Percentiles rank a stretch among this genome's conserved stretches.
Evolutionary conservation across 352 stramenopile genomes (phyloP).

Genomic region (Globisporangium cystogenes): DNA sequence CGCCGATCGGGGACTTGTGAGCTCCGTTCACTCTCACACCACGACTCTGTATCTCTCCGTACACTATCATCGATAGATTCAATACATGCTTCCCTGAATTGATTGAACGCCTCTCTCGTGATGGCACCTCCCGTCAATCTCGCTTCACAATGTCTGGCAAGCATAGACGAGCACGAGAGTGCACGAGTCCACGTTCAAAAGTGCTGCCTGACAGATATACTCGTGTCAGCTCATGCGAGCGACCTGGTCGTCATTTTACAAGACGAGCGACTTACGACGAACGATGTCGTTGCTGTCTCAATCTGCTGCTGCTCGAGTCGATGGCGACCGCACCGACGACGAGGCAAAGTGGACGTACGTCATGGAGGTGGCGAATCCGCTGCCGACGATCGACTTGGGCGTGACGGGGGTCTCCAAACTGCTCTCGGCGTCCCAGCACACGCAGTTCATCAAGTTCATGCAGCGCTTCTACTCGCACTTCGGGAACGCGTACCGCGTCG

Average conservation of each 20-base stretch:
- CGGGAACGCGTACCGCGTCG: slow-evolving; percentile 5
- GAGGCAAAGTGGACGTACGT: slow-evolving; percentile 4
- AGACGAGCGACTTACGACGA: no score
- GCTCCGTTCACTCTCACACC: no score
- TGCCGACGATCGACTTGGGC: slow-evolving; percentile 6
- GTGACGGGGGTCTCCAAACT: not conserved
- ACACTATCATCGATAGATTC: not conserved
- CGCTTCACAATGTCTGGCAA: no score
- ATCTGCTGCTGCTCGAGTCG: not conserved
- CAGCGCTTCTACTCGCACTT: slow-evolving; percentile 4
- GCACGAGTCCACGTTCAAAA: no score
- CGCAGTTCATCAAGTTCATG: slow-evolving; percentile 6
- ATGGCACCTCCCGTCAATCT: no score
- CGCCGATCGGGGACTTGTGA: not conserved
- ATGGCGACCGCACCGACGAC: not conserved
- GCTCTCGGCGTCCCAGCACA: not conserved
- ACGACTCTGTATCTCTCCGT: not conserved
- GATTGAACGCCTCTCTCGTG: no score
- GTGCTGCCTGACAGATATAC: no score
- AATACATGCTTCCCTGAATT: no score
- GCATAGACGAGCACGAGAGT: no score
- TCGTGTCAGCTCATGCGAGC: no score
- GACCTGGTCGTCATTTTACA: no score
- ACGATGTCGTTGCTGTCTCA: not conserved
- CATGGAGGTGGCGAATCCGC: slow-evolving; percentile 2